phyloP scores from a whole-genome alignment of 306 rosid genomes.

The Hippophae tibetana region DNA sequence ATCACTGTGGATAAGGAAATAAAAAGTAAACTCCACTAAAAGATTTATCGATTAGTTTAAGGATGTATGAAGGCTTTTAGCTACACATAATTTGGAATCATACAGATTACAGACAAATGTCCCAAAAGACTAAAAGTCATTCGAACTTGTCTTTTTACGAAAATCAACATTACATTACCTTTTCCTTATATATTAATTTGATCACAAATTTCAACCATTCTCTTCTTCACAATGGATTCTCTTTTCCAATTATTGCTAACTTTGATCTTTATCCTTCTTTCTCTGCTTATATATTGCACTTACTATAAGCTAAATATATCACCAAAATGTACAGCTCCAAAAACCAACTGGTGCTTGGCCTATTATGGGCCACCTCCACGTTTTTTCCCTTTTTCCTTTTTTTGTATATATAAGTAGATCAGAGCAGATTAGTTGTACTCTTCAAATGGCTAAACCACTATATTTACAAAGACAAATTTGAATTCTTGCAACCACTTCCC shows the following conservation, averaged over 20 bases:
- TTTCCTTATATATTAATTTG: neutral
- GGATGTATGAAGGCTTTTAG: neutral
- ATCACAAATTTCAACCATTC: neutral
- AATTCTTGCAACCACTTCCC: no score
- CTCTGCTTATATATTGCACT: conserved; percentile 11
- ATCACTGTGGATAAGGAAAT: no score
- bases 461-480: no score
- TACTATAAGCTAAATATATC: conserved; percentile 10
- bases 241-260: neutral
- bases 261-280: conserved; percentile 7
- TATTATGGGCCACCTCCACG: conserved; percentile 28
- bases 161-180: neutral
- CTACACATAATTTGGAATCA: neutral
- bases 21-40: neutral
- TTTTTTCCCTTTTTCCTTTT: no score
- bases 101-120: neutral
- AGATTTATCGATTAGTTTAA: neutral
- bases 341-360: conserved; percentile 29
- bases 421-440: no score
- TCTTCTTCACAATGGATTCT: conserved; percentile 17
- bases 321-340: conserved; percentile 6
- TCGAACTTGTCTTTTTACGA: neutral
- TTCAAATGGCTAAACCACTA: no score
- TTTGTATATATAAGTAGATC: no score
- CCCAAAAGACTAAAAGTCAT: neutral